Conservation (phyloP, 352 stramenopile genomes). For the Halophytophthora batemanensis region DNA sequence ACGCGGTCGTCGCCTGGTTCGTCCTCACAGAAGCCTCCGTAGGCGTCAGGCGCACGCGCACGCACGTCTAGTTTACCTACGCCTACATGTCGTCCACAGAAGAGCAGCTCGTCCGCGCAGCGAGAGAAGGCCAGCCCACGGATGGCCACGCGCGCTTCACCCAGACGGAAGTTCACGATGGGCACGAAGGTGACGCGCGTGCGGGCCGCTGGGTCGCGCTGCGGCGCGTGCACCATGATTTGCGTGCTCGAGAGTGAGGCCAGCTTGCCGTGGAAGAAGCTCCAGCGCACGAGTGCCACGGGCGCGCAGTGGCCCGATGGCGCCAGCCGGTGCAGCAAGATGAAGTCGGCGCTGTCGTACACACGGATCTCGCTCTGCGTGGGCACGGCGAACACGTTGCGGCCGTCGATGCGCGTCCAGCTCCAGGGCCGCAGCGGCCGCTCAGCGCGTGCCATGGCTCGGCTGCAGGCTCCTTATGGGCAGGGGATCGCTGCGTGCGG, state of each 20-base stretch:
- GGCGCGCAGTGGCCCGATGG: slow-evolving; percentile 50
- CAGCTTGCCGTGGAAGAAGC: slow-evolving; percentile 71
- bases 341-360: slow-evolving; percentile 84
- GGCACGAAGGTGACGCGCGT: slow-evolving; percentile 41
- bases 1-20: slow-evolving; percentile 8
- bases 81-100: slow-evolving; percentile 33
- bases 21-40: slow-evolving; percentile 3
- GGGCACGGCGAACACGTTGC: slow-evolving; percentile 77
- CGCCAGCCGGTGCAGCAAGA: slow-evolving; percentile 61
- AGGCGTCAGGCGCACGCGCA: slow-evolving; percentile 6
- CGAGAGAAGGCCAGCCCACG: slow-evolving; percentile 63
- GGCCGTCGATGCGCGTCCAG: slow-evolving; percentile 78
- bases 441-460: background rate
- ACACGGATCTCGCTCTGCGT: slow-evolving; percentile 66
- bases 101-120: slow-evolving; percentile 54
- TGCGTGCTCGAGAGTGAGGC: slow-evolving; percentile 62
- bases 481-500: too few species aligned
- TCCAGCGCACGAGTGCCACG: slow-evolving; percentile 72
- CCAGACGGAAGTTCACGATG: slow-evolving; percentile 46
- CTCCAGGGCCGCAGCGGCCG: slow-evolving; percentile 57
- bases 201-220: slow-evolving; percentile 25
- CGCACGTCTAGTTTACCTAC: slow-evolving; percentile 57
- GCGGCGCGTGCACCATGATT: slow-evolving; percentile 66
- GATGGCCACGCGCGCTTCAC: slow-evolving; percentile 18
- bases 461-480: too few species aligned